phyloP scores from a whole-genome alignment of 179 eudicot genomes.

The Camellia oleifera region DNA sequence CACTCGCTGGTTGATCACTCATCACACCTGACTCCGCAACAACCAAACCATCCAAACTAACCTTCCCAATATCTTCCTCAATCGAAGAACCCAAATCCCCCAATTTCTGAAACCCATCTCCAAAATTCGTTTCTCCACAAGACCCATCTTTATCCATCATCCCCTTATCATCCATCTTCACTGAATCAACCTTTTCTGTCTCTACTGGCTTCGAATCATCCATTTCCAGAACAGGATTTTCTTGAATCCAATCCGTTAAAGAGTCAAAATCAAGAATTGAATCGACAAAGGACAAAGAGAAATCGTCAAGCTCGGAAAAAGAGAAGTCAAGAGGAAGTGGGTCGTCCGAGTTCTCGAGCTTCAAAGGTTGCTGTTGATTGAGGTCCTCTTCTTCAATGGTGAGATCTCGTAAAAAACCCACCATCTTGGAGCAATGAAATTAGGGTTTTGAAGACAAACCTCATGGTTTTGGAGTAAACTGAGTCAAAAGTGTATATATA shows the following conservation, averaged over 20 bases:
- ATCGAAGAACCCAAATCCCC: slow-evolving; percentile 41
- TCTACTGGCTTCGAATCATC: slow-evolving; percentile 5
- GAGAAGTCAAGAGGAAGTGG: slow-evolving; percentile 29
- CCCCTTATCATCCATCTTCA: slow-evolving; percentile 17
- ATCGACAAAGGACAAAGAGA: slow-evolving; percentile 41
- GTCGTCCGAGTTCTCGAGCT: slow-evolving; percentile 24
- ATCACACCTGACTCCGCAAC: not conserved
- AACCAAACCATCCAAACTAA: slow-evolving; percentile 35
- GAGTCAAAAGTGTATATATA: not conserved
- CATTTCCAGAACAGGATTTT: slow-evolving; percentile 17
- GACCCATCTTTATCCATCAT: slow-evolving; percentile 8
- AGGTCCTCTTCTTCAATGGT: slow-evolving; percentile 23
- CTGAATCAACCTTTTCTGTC: slow-evolving; percentile 15
- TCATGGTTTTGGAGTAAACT: slow-evolving; percentile 10
- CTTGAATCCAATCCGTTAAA: slow-evolving; percentile 53
- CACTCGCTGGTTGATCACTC: not conserved
- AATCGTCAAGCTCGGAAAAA: slow-evolving; percentile 42
- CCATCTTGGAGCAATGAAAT: slow-evolving; percentile 23
- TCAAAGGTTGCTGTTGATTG: slow-evolving; percentile 14
- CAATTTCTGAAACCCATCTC: slow-evolving; percentile 19
- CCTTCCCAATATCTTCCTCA: slow-evolving; percentile 61
- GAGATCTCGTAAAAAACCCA: slow-evolving; percentile 21
- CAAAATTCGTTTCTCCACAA: slow-evolving; percentile 13
- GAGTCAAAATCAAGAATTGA: slow-evolving; percentile 57
- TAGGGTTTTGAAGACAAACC: slow-evolving; percentile 21